phyloP scores from a whole-genome alignment of 2,329 filamentous ascomycete species.

The Colletotrichum sp. region DNA sequence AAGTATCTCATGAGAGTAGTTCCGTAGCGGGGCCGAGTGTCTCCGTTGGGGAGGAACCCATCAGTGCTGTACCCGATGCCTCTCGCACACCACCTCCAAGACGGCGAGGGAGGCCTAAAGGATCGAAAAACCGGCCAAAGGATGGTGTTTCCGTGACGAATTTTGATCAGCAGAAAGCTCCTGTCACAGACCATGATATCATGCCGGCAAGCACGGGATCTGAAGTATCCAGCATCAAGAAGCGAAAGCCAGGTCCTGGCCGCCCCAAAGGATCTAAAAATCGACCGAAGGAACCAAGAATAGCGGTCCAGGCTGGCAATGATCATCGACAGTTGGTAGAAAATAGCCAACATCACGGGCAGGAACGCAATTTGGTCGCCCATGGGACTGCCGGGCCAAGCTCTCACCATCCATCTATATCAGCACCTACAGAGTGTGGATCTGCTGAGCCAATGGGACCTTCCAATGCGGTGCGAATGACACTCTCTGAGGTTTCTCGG shows the following conservation, averaged over 20 bases:
- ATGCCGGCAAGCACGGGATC: neutral
- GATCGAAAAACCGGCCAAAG: constrained; percentile 20
- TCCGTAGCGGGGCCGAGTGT: neutral
- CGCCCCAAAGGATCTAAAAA: constrained; percentile 60
- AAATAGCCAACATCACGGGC: neutral
- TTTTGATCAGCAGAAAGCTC: neutral
- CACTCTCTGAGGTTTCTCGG: too few relatives aligned
- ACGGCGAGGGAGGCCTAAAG: constrained; percentile 26
- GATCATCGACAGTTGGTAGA: neutral
- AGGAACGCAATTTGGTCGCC: neutral
- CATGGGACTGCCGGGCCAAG: neutral
- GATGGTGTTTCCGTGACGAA: neutral
- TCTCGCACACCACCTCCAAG: neutral
- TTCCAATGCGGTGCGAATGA: neutral
- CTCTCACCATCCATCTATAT: neutral
- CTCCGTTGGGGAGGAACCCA: neutral
- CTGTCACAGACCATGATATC: neutral
- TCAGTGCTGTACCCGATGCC: neutral
- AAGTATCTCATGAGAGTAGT: neutral
- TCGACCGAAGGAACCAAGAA: constrained; percentile 39
- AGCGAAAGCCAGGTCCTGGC: constrained; percentile 35
- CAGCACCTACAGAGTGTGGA: neutral
- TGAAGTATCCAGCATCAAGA: constrained; percentile 35
- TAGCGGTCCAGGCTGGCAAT: neutral
- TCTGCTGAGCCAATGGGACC: neutral